Evolutionary conservation across 805 yeast species (phyloP).

Genomic region (Wickerhamomyces chaumierensis): DNA sequence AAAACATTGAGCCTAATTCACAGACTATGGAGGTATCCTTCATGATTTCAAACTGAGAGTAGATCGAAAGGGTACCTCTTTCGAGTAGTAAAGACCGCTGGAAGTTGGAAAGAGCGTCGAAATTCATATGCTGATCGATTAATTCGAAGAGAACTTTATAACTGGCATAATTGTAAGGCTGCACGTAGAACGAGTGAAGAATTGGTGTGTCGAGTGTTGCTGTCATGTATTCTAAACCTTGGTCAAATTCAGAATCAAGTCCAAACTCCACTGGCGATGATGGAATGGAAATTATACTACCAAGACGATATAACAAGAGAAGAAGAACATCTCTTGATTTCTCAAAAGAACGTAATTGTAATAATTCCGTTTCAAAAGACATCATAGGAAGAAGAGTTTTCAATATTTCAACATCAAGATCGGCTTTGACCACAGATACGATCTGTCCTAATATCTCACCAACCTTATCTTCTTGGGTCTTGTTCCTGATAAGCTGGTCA

Average conservation of each 20-base stretch:
- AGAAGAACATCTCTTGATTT: neutral
- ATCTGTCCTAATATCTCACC: slow-evolving; percentile 2
- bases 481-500: slow-evolving; percentile 2
- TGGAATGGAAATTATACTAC: neutral
- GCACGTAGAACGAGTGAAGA: slow-evolving; percentile 6
- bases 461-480: neutral
- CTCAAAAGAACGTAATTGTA: neutral
- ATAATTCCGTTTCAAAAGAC: slow-evolving; percentile 3
- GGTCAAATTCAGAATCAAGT: neutral
- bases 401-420: slow-evolving; percentile 7
- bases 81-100: slow-evolving; percentile 10
- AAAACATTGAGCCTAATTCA: slow-evolving; percentile 13
- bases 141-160: slow-evolving; percentile 16
- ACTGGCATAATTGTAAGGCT: slow-evolving; percentile 11
- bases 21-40: slow-evolving; percentile 8
- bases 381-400: slow-evolving; percentile 1
- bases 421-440: slow-evolving; percentile 2
- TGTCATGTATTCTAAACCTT: neutral
- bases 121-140: slow-evolving; percentile 16
- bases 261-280: too few species aligned
- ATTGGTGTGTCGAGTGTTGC: slow-evolving; percentile 1
- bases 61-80: slow-evolving; percentile 4
- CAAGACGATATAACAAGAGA: neutral
- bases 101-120: slow-evolving; percentile 11
- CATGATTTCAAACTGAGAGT: slow-evolving; percentile 6